A percentile compares a stretch with the other conserved stretches of the same genome.
Conservation (phyloP, 75 land plant genomes). For the Pinus tabuliformis region DNA sequence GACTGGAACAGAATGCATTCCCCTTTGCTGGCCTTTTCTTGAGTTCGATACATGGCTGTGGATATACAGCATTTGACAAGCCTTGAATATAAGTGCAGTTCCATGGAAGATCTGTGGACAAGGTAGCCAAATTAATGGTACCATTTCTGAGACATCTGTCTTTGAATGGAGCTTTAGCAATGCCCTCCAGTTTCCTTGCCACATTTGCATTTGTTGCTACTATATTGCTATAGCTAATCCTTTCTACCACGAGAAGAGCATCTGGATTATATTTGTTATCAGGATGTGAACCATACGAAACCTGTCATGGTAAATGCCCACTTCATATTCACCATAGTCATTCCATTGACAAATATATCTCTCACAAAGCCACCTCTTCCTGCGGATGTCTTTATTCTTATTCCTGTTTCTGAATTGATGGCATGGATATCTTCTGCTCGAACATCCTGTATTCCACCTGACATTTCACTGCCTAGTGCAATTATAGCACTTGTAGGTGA, state of each 20-base stretch:
- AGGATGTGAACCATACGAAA: constrained; percentile 55
- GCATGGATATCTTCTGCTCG: constrained; percentile 29
- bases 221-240: constrained; percentile 59
- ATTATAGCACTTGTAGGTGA: constrained; percentile 48
- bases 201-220: constrained; percentile 64
- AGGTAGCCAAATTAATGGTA: constrained; percentile 29
- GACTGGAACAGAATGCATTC: background rate
- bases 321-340: constrained; percentile 63
- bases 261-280: constrained; percentile 65
- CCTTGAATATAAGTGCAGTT: constrained; percentile 50
- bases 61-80: constrained; percentile 27
- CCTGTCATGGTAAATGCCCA: constrained; percentile 60
- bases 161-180: constrained; percentile 49
- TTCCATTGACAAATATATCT: constrained; percentile 44
- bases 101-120: constrained; percentile 14
- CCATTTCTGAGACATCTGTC: constrained; percentile 68
- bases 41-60: constrained; percentile 32
- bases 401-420: constrained; percentile 31
- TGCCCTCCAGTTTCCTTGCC: constrained; percentile 67
- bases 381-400: constrained; percentile 52
- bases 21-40: constrained; percentile 1
- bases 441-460: constrained; percentile 51
- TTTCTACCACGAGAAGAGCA: constrained; percentile 67
- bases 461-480: constrained; percentile 64
- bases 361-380: constrained; percentile 66